Evolutionary conservation across 192 early-diverging fungal genomes (phyloP).

Genomic region (Allomyces javanicus): DNA sequence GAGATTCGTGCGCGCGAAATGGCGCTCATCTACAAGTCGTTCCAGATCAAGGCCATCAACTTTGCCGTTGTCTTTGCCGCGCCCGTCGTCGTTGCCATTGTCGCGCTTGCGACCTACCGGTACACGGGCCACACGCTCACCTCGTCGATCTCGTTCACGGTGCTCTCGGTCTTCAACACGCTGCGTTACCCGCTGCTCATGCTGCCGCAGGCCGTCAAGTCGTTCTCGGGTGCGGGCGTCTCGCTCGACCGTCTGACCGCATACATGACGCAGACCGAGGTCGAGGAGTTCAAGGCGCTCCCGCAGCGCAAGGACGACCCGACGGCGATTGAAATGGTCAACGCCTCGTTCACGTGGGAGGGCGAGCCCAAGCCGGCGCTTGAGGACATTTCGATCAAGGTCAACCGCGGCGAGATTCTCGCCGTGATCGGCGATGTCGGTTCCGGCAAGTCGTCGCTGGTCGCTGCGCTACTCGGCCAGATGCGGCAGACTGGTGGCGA

Average conservation of each 20-base stretch:
- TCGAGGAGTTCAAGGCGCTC: slow-evolving; percentile 21
- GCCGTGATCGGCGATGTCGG: slow-evolving; percentile 31
- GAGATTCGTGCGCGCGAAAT: slow-evolving; percentile 35
- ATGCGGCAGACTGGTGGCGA: slow-evolving; percentile 9
- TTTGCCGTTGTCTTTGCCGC: slow-evolving; percentile 46
- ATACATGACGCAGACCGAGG: slow-evolving; percentile 37
- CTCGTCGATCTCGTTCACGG: slow-evolving; percentile 28
- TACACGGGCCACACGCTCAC: slow-evolving; percentile 8
- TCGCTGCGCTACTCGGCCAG: slow-evolving; percentile 25
- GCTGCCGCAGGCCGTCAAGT: slow-evolving; percentile 8
- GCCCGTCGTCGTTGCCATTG: slow-evolving; percentile 18
- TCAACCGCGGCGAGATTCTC: not conserved
- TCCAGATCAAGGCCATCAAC: slow-evolving; percentile 32
- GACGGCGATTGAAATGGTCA: not conserved
- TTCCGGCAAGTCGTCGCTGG: slow-evolving; percentile 29
- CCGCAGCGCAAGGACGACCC: slow-evolving; percentile 6
- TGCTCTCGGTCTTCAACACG: slow-evolving; percentile 49
- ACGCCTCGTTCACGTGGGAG: not conserved
- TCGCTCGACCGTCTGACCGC: slow-evolving; percentile 35
- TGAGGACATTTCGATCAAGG: not conserved
- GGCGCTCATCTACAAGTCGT: slow-evolving; percentile 17
- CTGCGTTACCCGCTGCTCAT: slow-evolving; percentile 46
- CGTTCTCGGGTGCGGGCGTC: slow-evolving; percentile 19
- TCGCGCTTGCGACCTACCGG: slow-evolving; percentile 16
- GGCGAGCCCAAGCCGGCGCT: slow-evolving; percentile 5